These are phyloP conservation scores for Kwoniella bestiolae DNA, from an alignment of 768 basidiomycete genomes.

Conservation along the genomic window DNA sequence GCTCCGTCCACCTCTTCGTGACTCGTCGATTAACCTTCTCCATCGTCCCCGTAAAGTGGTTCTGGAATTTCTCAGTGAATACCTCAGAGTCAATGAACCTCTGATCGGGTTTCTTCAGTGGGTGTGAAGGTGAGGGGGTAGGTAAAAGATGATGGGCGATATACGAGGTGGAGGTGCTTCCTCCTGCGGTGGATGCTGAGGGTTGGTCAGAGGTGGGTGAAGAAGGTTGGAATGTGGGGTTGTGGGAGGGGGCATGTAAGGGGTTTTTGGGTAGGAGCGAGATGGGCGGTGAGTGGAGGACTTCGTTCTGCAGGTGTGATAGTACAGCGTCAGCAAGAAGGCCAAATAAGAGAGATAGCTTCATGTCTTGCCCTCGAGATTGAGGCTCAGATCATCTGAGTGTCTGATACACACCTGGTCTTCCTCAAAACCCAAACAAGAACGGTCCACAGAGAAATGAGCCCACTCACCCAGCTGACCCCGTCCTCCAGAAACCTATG, in stretches of 20 bases:
- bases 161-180: constrained; percentile 36
- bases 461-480: constrained; percentile 74
- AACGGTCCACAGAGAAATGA: neutral
- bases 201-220: constrained; percentile 23
- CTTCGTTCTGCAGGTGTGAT: constrained; percentile 85
- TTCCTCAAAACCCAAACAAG: too few relatives aligned
- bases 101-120: constrained; percentile 89
- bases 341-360: too few relatives aligned
- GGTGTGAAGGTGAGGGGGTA: constrained; percentile 83
- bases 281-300: constrained; percentile 87
- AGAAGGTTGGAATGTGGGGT: constrained; percentile 67
- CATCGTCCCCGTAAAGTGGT: constrained; percentile 87
- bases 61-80: constrained; percentile 93
- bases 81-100: constrained; percentile 93
- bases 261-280: constrained; percentile 93
- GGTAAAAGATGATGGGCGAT: constrained; percentile 66
- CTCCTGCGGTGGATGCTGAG: constrained; percentile 21
- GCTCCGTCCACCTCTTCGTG: constrained; percentile 94
- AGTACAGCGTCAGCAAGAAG: too few relatives aligned
- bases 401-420: too few relatives aligned
- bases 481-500: constrained; percentile 95
- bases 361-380: too few relatives aligned
- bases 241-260: constrained; percentile 90
- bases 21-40: constrained; percentile 92
- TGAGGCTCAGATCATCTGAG: too few relatives aligned